Conservation (phyloP, 176 grass and related monocot genomes). For the Ensete ventricosum region DNA sequence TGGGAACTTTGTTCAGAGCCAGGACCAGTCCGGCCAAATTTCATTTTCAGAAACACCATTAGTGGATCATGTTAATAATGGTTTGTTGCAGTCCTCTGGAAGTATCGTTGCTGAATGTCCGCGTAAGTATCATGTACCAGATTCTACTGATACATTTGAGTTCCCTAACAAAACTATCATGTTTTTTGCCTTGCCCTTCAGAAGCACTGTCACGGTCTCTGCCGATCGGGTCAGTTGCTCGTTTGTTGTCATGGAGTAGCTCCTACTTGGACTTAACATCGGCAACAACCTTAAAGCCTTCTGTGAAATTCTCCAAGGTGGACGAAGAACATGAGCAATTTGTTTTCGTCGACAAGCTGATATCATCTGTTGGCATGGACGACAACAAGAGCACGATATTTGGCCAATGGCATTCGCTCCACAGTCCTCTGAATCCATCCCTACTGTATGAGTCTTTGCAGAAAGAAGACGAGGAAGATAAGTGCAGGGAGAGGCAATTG, state of each 20-base stretch:
- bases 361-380: constrained; percentile 40
- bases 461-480: constrained; percentile 28
- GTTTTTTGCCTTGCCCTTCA: constrained; percentile 23
- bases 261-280: constrained; percentile 48
- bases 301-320: constrained; percentile 63
- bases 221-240: constrained; percentile 69
- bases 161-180: constrained; percentile 17
- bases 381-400: constrained; percentile 13
- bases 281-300: constrained; percentile 65
- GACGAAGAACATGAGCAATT: constrained; percentile 71
- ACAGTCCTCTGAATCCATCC: constrained; percentile 42
- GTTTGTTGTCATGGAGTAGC: constrained; percentile 52
- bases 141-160: constrained; percentile 2
- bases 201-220: constrained; percentile 75
- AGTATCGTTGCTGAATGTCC: constrained; percentile 33
- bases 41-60: constrained; percentile 59
- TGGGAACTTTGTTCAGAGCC: constrained; percentile 31
- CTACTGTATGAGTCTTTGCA: constrained; percentile 43
- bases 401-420: constrained; percentile 27
- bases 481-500: constrained; percentile 20
- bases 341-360: constrained; percentile 54
- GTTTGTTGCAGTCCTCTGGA: constrained; percentile 44
- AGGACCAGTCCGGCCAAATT: constrained; percentile 63
- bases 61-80: constrained; percentile 39
- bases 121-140: constrained; percentile 43